Evolutionary conservation across 2,329 filamentous ascomycete genomes (phyloP).

Genomic region (Dothidotthia symphoricarpi): DNA sequence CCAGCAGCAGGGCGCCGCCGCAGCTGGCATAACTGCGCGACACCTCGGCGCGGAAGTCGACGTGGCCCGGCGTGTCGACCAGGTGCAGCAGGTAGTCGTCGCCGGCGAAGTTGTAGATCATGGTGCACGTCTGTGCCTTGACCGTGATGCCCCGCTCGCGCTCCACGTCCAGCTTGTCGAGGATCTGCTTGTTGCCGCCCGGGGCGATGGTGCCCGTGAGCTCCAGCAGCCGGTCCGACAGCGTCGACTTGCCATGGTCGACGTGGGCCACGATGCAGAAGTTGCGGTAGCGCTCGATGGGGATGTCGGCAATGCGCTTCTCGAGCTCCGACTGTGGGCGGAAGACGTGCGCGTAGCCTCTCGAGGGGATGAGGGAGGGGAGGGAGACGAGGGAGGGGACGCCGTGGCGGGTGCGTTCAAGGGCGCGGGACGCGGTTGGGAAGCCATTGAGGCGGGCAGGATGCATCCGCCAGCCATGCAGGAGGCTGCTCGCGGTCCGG

Average conservation of each 20-base stretch:
- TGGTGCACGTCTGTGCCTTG: conserved; percentile 97
- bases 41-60: conserved; percentile 96
- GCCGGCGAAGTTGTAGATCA: conserved; percentile 87
- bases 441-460: conserved; percentile 20
- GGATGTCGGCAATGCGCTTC: conserved; percentile 68
- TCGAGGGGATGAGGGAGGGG: conserved; percentile 9
- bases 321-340: conserved; percentile 55
- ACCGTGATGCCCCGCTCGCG: conserved; percentile 95
- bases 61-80: conserved; percentile 95
- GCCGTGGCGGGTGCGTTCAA: conserved; percentile 21
- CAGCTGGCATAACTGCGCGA: conserved; percentile 95
- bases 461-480: conserved; percentile 38
- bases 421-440: conserved; percentile 10
- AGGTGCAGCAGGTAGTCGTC: conserved; percentile 91
- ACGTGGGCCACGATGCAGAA: conserved; percentile 99
- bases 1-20: conserved; percentile 81
- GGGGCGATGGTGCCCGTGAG: conserved; percentile 87
- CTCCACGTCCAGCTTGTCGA: conserved; percentile 97
- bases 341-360: conserved; percentile 38
- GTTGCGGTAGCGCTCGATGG: conserved; percentile 79
- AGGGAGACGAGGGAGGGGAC: conserved; percentile 5
- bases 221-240: conserved; percentile 89
- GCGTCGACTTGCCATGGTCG: conserved; percentile 96
- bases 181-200: conserved; percentile 86
- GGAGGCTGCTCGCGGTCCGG: conserved; percentile 44